Evolutionary conservation across 2,329 filamentous ascomycete genomes (phyloP).

Genomic region (Exophiala mesophila): DNA sequence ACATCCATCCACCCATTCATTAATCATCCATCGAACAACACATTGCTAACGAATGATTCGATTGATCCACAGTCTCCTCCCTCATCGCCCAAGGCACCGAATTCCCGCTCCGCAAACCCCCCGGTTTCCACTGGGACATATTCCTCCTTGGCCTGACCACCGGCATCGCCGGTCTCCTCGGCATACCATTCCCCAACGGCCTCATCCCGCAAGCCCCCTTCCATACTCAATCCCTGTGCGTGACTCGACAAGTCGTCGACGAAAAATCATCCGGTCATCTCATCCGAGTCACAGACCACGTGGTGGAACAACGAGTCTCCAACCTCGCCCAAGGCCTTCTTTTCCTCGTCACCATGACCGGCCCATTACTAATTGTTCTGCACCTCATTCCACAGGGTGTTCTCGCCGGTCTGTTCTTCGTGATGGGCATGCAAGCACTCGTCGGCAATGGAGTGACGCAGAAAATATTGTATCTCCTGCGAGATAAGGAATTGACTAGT

Average conservation of each 20-base stretch:
- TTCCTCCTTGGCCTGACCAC: conserved; percentile 77
- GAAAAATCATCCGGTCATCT: conserved; percentile 53
- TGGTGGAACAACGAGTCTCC: conserved; percentile 67
- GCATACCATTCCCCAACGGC: conserved; percentile 76
- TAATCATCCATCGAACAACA: no score
- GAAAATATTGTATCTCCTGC: conserved; percentile 65
- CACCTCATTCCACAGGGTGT: conserved; percentile 76
- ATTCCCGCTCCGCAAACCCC: conserved; percentile 73
- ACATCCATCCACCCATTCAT: not conserved
- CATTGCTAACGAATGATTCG: no score
- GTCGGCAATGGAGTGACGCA: conserved; percentile 70
- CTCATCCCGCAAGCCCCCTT: conserved; percentile 80
- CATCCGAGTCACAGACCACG: conserved; percentile 57
- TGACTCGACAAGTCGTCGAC: conserved; percentile 54
- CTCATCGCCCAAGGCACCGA: conserved; percentile 79
- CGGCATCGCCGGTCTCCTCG: conserved; percentile 67
- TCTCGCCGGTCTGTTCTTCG: conserved; percentile 75
- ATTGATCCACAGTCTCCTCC: conserved; percentile 63
- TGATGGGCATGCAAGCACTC: conserved; percentile 77
- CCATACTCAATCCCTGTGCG: conserved; percentile 73
- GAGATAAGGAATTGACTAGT: conserved; percentile 60
- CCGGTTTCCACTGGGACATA: conserved; percentile 80
- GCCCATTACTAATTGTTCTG: conserved; percentile 66
- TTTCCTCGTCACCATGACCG: conserved; percentile 73
- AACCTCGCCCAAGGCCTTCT: conserved; percentile 74